These are phyloP conservation scores for Chaetomium fimeti DNA, from an alignment of 495 filamentous ascomycete species.

Conservation along the genomic window DNA sequence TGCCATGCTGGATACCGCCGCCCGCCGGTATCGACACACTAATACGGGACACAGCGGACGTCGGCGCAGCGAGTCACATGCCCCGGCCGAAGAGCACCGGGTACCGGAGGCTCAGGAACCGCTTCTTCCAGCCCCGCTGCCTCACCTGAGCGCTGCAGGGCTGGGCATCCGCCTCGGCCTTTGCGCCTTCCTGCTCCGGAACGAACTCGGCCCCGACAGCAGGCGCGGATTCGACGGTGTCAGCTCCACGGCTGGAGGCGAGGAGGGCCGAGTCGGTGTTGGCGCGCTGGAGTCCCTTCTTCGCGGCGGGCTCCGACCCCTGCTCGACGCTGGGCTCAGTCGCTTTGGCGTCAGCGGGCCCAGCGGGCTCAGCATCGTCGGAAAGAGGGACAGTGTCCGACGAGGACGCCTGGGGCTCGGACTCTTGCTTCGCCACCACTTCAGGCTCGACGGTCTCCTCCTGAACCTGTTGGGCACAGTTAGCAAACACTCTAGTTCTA, in stretches of 20 bases:
- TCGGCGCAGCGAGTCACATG: constrained; percentile 30
- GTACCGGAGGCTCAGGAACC: constrained; percentile 29
- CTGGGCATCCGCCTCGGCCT: constrained; percentile 17
- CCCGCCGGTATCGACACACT: constrained; percentile 18
- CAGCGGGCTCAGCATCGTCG: constrained; percentile 32
- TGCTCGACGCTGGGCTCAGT: constrained; percentile 30
- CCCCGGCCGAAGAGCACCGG: constrained; percentile 34
- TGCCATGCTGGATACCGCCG: constrained; percentile 1
- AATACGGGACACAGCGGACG: background rate
- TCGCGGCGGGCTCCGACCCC: constrained; percentile 29
- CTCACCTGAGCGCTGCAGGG: constrained; percentile 25
- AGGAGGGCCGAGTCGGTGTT: constrained; percentile 18
- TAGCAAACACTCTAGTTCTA: constrained; percentile 25
- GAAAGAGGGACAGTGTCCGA: constrained; percentile 21
- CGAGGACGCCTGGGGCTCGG: constrained; percentile 18
- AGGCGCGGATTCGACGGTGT: constrained; percentile 18
- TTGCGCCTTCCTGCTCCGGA: constrained; percentile 20
- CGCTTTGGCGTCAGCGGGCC: constrained; percentile 30
- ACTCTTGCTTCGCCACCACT: constrained; percentile 22
- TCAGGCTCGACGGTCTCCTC: constrained; percentile 17
- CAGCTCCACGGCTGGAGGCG: constrained; percentile 11
- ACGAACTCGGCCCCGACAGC: constrained; percentile 25
- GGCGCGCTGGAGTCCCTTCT: constrained; percentile 21
- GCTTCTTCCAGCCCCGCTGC: constrained; percentile 35
- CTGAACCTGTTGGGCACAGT: constrained; percentile 18